Conservation (phyloP, 2,329 filamentous ascomycete species). For the Pseudogymnoascus sp. region DNA sequence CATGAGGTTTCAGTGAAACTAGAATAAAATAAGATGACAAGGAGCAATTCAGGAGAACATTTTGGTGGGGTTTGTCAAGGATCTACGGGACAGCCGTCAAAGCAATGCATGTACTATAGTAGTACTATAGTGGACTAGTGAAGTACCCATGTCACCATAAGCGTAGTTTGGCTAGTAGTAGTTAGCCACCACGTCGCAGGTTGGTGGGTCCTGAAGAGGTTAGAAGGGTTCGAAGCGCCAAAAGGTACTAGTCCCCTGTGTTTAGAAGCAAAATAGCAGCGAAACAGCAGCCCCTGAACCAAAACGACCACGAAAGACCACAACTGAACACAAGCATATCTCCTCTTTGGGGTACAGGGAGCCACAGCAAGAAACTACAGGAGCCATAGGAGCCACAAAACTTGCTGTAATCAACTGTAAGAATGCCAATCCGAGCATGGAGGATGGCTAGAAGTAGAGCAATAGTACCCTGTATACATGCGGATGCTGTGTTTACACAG, state of each 20-base stretch:
- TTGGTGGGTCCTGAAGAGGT: background rate
- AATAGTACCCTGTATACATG: background rate
- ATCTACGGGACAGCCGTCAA: slow-evolving; percentile 1
- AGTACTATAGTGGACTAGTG: background rate
- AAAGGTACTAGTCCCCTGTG: background rate
- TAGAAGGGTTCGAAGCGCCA: background rate
- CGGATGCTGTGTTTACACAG: background rate
- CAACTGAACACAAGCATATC: background rate
- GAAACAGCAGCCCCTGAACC: background rate
- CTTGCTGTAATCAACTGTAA: no score
- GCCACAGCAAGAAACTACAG: no score
- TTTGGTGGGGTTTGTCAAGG: slow-evolving; percentile 3
- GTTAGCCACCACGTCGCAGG: slow-evolving; percentile 3
- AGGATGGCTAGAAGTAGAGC: background rate
- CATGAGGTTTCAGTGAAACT: background rate
- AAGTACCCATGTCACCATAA: background rate
- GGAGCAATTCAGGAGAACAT: slow-evolving; percentile 8
- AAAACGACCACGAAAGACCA: no score
- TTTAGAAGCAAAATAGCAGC: background rate
- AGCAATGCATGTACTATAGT: background rate
- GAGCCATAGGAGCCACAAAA: no score
- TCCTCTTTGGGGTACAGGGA: background rate
- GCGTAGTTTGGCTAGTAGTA: no score
- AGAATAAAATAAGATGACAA: slow-evolving; percentile 4
- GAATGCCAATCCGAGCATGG: no score